Evolutionary conservation across 2,329 filamentous ascomycete species (phyloP).

Genomic region (Trichoderma sp.): DNA sequence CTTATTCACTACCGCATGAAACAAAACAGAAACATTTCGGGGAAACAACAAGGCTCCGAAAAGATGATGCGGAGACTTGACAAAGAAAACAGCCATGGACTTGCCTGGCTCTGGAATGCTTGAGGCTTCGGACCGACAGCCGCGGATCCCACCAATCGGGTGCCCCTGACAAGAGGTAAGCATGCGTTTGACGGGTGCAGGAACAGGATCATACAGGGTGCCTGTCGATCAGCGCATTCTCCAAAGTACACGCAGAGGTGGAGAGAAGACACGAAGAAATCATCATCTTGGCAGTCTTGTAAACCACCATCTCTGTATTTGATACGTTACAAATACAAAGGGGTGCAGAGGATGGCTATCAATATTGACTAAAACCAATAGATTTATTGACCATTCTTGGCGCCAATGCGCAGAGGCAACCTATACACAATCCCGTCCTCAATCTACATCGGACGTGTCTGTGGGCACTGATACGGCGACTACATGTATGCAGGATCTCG

Average conservation of each 20-base stretch:
- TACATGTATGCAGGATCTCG: background rate
- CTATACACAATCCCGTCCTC: background rate
- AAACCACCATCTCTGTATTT: background rate
- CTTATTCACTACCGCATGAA: background rate
- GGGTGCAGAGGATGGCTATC: background rate
- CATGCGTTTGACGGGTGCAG: background rate
- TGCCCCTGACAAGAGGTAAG: background rate
- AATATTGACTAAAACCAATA: background rate
- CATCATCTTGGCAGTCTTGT: background rate
- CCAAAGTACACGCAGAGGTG: background rate
- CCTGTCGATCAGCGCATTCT: constrained; percentile 2
- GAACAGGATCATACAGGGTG: background rate
- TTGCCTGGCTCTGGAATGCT: background rate
- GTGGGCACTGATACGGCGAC: background rate
- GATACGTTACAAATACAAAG: background rate
- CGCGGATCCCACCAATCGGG: background rate
- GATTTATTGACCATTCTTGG: background rate
- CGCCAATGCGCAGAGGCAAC: background rate
- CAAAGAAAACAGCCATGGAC: background rate
- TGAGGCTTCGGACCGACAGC: background rate
- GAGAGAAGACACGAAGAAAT: background rate
- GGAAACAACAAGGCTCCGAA: background rate
- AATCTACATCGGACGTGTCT: background rate
- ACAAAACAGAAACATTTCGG: background rate
- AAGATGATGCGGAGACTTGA: background rate